Base-by-base conservation (phyloP, 2,329 filamentous ascomycete species). In the Curvularia hawaiiensis region DNA sequence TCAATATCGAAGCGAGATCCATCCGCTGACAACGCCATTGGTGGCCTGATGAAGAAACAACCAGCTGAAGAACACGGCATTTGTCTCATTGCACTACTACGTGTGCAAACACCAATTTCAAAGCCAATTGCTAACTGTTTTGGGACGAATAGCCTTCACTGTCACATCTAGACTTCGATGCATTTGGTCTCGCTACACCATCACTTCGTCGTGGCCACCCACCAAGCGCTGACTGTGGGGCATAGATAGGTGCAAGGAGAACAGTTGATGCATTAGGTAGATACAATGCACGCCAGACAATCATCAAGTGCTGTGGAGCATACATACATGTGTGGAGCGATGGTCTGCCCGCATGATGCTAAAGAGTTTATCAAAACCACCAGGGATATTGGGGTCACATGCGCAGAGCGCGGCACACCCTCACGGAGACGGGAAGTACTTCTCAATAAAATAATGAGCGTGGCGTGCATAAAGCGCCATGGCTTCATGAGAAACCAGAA, bases 1-100 rank as follows among this genome's bases (percentile, higher is more conserved):
- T 44, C 41, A 35, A 43, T 18, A 52, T 39, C 28, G 45, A 61
- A 52, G 14, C 41, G 24, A 28, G 24, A n/a, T n/a, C 22, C 24
- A 28, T n/a, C 24, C 22, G 41, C 41, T 14, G 26, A 8, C 3
- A 44, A n/a, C 20, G 31, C 30, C 2, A 48, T 6, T 22, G 31
- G 45, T 24, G 45, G 45, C 45, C 45, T 48, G 31, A 45, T 26
- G 40, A 46, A 3, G 28, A 43, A 31, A 11, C 6, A 20, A 44
- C 20, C 9, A 51, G 38, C 39, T 43, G 39, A 30, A 35, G 38
- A 26, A n/a, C 22, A 33, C 20, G 24, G 28, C 28, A 12, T 8
- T n/a, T 26, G n/a, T 12, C 11, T 35, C 11, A 18, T 24, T 7
- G 10, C 28, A 18, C 30, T 1, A n/a, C 28, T 35, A 35, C 40